Base-by-base conservation (phyloP, 495 filamentous ascomycete genomes). In the Aspergillus heteromorphus region DNA sequence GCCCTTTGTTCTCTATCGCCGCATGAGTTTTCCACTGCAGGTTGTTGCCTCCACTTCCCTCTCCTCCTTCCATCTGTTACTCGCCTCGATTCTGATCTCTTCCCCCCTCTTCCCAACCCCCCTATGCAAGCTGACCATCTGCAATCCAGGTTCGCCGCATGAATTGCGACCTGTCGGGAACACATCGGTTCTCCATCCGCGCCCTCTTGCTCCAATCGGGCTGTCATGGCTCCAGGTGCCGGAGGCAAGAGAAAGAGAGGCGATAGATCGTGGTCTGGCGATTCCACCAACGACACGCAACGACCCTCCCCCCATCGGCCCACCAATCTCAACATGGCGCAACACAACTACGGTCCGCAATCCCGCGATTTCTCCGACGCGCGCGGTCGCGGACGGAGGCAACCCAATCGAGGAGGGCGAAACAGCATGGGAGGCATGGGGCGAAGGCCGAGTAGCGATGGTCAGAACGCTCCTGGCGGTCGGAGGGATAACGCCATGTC, bases 261-360 rank as follows among this genome's bases (percentile, higher is more conserved):
- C 31, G 82, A 84, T 51, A 67, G 79, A 61, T 71, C 65, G 23
- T 81, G 71, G 62, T 77, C 79, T 11, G 67, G 73, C 51, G 80
- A 83, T 49, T 70, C 72, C 34, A 69, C 64, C 38, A 73, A 82
- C 61, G 79, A 83, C 58, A 67, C 68, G 40, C 63, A 67, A 51
- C 75, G 84, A 57, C 82, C 83, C 48, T 86, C 84, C 51, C 83
- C 84, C 49, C 81, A 87, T 72, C 78, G 82, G 34, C 84, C 84
- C 36, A 76, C 80, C 47, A 79, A 79, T 49, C 62, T 84, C 56
- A 71, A 73, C 59, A 75, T 84, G 63, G 84, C 80, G 49, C 81
- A 84, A 61, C 76, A 83, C 42, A 71, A 76, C 49, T 79, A 75
- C 45, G 55, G 59, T 21, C 65, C 60, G 48, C 65, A 67, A 20